Evolutionary conservation across 345 rosid species (phyloP), one percentile per base, ranked within the genome.

Genomic region (Salix arbutifolia): DNA sequence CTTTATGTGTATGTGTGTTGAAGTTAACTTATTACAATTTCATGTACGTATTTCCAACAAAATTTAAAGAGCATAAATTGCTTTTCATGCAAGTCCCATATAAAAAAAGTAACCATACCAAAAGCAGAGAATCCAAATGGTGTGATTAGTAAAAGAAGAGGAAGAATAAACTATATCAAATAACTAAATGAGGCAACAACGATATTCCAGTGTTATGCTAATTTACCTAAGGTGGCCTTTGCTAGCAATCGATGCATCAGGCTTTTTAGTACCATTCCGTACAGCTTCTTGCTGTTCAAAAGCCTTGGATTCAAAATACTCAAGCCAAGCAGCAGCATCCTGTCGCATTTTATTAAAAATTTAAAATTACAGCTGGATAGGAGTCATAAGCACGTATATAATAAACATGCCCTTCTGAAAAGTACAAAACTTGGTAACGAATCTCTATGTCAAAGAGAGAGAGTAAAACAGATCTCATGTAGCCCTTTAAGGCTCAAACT

Each of bases 251-350:
- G 99, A 93, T 71, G 98, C 97, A 87, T 93, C 99, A 71, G 98
- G 99, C 88, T 93, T 96, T 71, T 84, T 89, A 77, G 98, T 90
- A 82, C 99, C 99, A 84, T 96, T 93, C 50, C 99, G 85, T 58
- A 97, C 92, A 79, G 98, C 98, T 89, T 96, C 99, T 87, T 93
- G 99, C 85, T 96, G 99, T 82, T 96, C 98, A 76, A 92, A 90
- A 73, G 94, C 96, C 89, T 96, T 96, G 73, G 98, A 92, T 84
- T 96, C 99, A 70, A 96, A 96, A 84, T 96, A 93, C 84, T 93
- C 99, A 66, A 96, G 94, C 99, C 99, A 96, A 79, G 99, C 99
- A 79, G 99, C 98, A 78, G 99, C 98, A 86, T 96, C 99, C 99
- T 96, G 87, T 70, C 83, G 72, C 33, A 81, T 83, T 84, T 75